phyloP scores from a whole-genome alignment of 768 basidiomycete species.

The Pleurotus djamor region DNA sequence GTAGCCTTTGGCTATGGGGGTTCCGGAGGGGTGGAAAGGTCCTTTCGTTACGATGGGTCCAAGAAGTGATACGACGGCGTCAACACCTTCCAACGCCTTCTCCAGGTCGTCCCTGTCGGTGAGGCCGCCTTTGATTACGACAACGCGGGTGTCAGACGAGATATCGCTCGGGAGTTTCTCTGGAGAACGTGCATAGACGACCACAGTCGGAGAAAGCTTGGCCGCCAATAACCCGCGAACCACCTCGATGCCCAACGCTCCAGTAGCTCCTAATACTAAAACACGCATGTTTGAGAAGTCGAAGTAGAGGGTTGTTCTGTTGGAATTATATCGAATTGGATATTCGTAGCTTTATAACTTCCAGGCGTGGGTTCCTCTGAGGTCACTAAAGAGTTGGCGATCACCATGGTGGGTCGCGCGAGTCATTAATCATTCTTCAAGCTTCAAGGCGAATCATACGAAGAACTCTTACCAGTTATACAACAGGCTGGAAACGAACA shows the following conservation, averaged over 20 bases:
- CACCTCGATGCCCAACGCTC: slow-evolving; percentile 55
- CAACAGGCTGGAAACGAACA: no score
- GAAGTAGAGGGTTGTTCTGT: not conserved
- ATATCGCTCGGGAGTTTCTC: slow-evolving; percentile 58
- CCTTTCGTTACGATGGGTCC: slow-evolving; percentile 42
- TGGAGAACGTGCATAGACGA: slow-evolving; percentile 65
- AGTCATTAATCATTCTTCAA: no score
- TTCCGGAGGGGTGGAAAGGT: slow-evolving; percentile 40
- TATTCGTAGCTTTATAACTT: no score
- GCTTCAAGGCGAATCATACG: not conserved
- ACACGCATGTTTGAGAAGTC: slow-evolving; percentile 39
- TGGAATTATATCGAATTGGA: not conserved
- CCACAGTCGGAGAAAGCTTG: slow-evolving; percentile 35
- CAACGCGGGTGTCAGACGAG: slow-evolving; percentile 38
- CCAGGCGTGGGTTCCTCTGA: no score
- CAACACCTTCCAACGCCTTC: slow-evolving; percentile 51
- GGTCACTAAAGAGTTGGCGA: no score
- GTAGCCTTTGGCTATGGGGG: slow-evolving; percentile 66
- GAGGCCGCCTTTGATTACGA: slow-evolving; percentile 54
- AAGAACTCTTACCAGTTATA: no score
- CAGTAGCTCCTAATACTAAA: slow-evolving; percentile 72
- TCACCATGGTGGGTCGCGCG: no score
- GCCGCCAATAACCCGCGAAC: slow-evolving; percentile 50
- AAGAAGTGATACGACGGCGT: slow-evolving; percentile 66
- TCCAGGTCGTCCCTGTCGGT: slow-evolving; percentile 47